Base-by-base conservation (phyloP, 768 basidiomycete species). In the Phlebiopsis gigantea region DNA sequence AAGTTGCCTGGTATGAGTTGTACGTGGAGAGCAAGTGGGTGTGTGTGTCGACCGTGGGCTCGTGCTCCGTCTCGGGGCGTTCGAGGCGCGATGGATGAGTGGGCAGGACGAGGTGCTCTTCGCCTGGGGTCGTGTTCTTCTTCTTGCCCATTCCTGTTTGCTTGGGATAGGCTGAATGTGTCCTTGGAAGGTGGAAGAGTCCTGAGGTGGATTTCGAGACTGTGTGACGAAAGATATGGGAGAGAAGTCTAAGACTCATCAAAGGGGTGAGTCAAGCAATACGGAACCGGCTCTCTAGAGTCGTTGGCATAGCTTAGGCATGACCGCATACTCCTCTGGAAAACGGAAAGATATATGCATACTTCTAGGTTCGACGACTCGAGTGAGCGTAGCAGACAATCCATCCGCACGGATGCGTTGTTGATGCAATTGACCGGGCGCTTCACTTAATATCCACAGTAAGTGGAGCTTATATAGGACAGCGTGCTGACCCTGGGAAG, bases 1-100 rank as follows among this genome's bases (percentile, higher is more conserved):
- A 94, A 53, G 80, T 82, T 34, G 63, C 66, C 28, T 76, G 74
- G 67, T 93, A 93, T 17, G 74, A 63, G 0, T 77, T 74, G 62
- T 80, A 93, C 0, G 91, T 94, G 0, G 87, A 81, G 8, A 85
- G 75, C n/a, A 93, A 73, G 63, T 93, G 92, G 0, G 89, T 90
- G 71, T 94, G 92, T 0, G 91, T 93, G 71, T 94, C 92, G 17
- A 93, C 75, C 62, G 93, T 81, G 2, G 77, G 71, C 2, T 61
- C 65, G 52, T 55, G 49, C 21, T 51, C 47, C 3, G 59, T 25
- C 17, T 43, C 29, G 22, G 53, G 26, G 1, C 53, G 39, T 24
- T 51, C 46, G 10, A 58, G 25, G 25, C 61, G 61, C 26, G 47
- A 47, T 17, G 62, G 61, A 46, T 70, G 71, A 1, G 51, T 55